A percentile compares a stretch with the other conserved stretches of the same genome.
Evolutionary conservation across 495 filamentous ascomycete species (phyloP).

Genomic region (Bombardia bombarda): DNA sequence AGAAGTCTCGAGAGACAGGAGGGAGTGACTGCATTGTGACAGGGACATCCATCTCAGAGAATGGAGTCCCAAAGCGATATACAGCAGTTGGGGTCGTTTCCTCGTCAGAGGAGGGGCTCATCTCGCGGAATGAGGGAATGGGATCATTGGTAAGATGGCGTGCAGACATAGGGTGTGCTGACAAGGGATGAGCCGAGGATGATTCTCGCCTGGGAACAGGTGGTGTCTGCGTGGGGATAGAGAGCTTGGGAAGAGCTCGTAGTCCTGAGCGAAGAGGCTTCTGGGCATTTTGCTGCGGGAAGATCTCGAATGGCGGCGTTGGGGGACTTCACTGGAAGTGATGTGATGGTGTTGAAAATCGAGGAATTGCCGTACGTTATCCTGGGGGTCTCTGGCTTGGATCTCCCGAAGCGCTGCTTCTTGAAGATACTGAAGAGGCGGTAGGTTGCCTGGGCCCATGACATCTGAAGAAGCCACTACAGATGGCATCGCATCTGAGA

Average conservation of each 20-base stretch:
- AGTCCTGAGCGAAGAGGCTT: slow-evolving; percentile 38
- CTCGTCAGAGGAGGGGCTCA: slow-evolving; percentile 41
- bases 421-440: slow-evolving; percentile 59
- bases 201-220: slow-evolving; percentile 9
- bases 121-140: slow-evolving; percentile 45
- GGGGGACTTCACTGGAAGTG: slow-evolving; percentile 47
- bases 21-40: slow-evolving; percentile 64
- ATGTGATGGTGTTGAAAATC: slow-evolving; percentile 59
- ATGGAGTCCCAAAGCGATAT: slow-evolving; percentile 71
- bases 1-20: slow-evolving; percentile 60
- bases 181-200: slow-evolving; percentile 13
- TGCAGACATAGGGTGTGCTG: slow-evolving; percentile 11
- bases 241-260: slow-evolving; percentile 49
- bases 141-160: slow-evolving; percentile 17
- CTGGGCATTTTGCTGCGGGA: slow-evolving; percentile 15
- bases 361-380: slow-evolving; percentile 85
- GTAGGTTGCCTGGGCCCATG: slow-evolving; percentile 56
- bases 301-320: slow-evolving; percentile 48
- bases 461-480: slow-evolving; percentile 86
- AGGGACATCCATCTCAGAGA: slow-evolving; percentile 86
- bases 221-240: slow-evolving; percentile 34
- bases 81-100: slow-evolving; percentile 42
- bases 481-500: slow-evolving; percentile 63
- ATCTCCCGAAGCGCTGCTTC: slow-evolving; percentile 61
- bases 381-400: slow-evolving; percentile 68